phyloP scores from a whole-genome alignment of 441 rosid genomes.

The Geranium incanum region DNA sequence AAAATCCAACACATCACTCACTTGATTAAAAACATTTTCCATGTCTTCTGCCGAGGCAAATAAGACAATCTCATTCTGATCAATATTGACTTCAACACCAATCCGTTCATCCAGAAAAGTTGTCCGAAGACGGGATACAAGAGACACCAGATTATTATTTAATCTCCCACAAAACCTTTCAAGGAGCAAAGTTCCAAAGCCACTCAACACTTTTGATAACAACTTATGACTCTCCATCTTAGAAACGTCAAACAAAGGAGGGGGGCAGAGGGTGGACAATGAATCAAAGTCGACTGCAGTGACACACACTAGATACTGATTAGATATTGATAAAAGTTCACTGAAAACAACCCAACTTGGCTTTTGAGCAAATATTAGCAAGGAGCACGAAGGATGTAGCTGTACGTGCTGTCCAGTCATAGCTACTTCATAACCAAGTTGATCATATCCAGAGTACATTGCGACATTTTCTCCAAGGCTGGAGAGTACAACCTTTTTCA shows the following conservation, averaged over 20 bases:
- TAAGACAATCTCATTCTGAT: constrained; percentile 55
- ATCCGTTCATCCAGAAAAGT: constrained; percentile 54
- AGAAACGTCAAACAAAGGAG: constrained; percentile 54
- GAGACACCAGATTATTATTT: constrained; percentile 41
- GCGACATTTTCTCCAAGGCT: constrained; percentile 80
- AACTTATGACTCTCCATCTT: background rate
- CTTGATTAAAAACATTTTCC: constrained; percentile 45
- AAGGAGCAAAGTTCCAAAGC: constrained; percentile 49
- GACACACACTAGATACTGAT: constrained; percentile 78
- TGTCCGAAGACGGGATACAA: constrained; percentile 44
- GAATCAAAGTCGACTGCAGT: constrained; percentile 71
- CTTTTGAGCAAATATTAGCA: constrained; percentile 65
- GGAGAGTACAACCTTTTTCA: constrained; percentile 61
- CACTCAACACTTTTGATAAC: constrained; percentile 28
- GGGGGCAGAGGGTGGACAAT: constrained; percentile 47
- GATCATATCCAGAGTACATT: constrained; percentile 73
- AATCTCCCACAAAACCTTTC: constrained; percentile 72
- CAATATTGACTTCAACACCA: constrained; percentile 45
- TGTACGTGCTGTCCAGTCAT: constrained; percentile 59
- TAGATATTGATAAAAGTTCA: constrained; percentile 53
- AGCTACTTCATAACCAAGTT: constrained; percentile 81
- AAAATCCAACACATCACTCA: constrained; percentile 44
- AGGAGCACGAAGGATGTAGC: constrained; percentile 82
- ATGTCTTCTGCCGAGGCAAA: constrained; percentile 45
- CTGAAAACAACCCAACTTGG: constrained; percentile 87